Evolutionary conservation across 139 green algal species (phyloP), one percentile per base, ranked within the genome.

Genomic region (Raphidocelis subcapitata): DNA sequence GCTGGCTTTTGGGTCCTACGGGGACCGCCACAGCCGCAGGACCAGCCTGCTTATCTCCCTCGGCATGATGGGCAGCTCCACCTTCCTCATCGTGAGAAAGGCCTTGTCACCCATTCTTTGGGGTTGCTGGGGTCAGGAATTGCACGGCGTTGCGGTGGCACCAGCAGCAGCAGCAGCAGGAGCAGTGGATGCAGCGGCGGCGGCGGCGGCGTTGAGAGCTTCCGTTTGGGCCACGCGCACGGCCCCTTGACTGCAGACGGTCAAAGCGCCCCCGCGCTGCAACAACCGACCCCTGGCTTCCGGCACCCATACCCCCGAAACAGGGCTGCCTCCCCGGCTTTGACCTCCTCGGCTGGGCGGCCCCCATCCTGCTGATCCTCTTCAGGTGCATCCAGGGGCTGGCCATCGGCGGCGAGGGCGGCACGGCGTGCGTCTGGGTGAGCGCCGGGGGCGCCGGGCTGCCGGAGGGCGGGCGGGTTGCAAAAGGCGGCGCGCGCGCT

Each of bases 251-350:
- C n/a, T n/a, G n/a, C n/a, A n/a, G n/a, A n/a, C n/a, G n/a, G n/a
- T n/a, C n/a, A n/a, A n/a, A n/a, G n/a, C n/a, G n/a, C n/a, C n/a
- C n/a, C n/a, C n/a, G n/a, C n/a, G n/a, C n/a, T n/a, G n/a, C n/a
- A n/a, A n/a, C n/a, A n/a, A n/a, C n/a, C n/a, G n/a, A n/a, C n/a
- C n/a, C n/a, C n/a, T 16, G 16, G 49, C 49, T 56, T 16, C 49
- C 18, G 49, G 16, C 18, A 18, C 49, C 49, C 16, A 16, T 18
- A 18, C 49, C 49, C 16, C 49, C 18, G 49, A 18, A 70, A n/a
- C n/a, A 59, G 64, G 64, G 64, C 41, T 70, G 64, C 64, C 64
- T 70, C 24, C 41, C 64, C 5, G 57, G 37, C 44, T 70, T 60
- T 41, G 20, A 26, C 20, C 24, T 36, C n/a, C 55, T 70, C 64